A percentile compares a stretch with the other conserved stretches of the same genome.
Evolutionary conservation across 306 rosid species (phyloP).

Genomic region (Luffa aegyptiaca): DNA sequence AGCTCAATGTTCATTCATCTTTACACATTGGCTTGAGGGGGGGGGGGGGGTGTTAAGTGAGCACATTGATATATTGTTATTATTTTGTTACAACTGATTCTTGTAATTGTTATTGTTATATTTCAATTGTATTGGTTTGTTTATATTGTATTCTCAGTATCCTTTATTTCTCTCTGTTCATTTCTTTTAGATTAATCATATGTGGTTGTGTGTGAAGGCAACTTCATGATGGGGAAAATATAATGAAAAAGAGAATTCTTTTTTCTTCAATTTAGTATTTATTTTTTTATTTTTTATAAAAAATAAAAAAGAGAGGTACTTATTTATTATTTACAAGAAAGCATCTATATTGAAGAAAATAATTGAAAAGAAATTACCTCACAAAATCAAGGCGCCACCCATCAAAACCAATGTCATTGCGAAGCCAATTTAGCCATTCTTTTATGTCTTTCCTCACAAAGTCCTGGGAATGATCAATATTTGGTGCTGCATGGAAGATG

Average conservation of each 20-base stretch:
- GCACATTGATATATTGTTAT: too few relatives aligned
- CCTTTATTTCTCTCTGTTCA: too few relatives aligned
- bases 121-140: too few relatives aligned
- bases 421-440: conserved; percentile 70
- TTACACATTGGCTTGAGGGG: too few relatives aligned
- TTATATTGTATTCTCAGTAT: too few relatives aligned
- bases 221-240: neutral
- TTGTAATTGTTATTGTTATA: too few relatives aligned
- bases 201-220: neutral
- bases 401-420: conserved; percentile 62
- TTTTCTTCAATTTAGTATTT: neutral
- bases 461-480: conserved; percentile 69
- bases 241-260: neutral
- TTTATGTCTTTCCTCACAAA: conserved; percentile 60
- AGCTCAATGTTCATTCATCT: too few relatives aligned
- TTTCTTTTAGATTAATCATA: neutral
- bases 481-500: conserved; percentile 75
- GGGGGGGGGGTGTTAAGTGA: too few relatives aligned
- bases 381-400: conserved; percentile 84
- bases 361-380: conserved; percentile 27
- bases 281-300: neutral
- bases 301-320: neutral
- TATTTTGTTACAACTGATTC: too few relatives aligned
- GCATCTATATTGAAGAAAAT: neutral
- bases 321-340: neutral